Base-by-base conservation (phyloP, 176 grass and related monocot genomes). In the Musa schizocarpa region DNA sequence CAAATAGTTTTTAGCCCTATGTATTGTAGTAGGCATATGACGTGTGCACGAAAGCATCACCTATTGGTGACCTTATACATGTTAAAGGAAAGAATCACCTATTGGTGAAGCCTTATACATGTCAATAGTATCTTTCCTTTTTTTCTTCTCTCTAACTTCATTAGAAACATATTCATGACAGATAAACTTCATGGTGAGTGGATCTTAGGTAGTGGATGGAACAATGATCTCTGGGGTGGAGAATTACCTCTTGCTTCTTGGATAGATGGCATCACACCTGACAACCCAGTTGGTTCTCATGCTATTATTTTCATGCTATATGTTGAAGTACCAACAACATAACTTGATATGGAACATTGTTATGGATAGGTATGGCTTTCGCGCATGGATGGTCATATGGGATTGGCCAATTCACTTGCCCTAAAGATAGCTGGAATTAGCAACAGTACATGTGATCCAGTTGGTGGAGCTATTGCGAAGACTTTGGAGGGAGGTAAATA, bases 381-480 rank as follows among this genome's bases (percentile, higher is more conserved):
- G 23, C 86, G 86, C 59, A 99, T 88, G 90, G 90, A 99, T 84
- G 84, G 90, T 17, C 90, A 99, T 80, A 89, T 89, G 88, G 90
- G 88, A 76, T 16, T 99, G 68, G 88, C 86, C 53, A 99, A 99
- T 85, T 94, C 90, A 25, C 71, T 94, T 50, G 90, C 95, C 25
- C 80, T 99, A 73, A 89, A 84, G 69, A 84, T 88, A 67, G 80
- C 90, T 84, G 86, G 88, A 73, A 86, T 99, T 76, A 77, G 74
- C 63, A 92, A 70, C 58, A 82, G 59, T 63, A 81, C 88, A 74
- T 52, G 65, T 25, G 65, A 94, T 74, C 90, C 90, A 84, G 64
- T 87, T 82, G 90, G 95, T 76, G 95, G 95, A 78, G 85, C 62
- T 75, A 82, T 99, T 68, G 57, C 81, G n/a, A 86, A 84, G 74